Evolutionary conservation across 192 early-diverging fungal genomes (phyloP).

Genomic region (Martensiomyces pterosporus): DNA sequence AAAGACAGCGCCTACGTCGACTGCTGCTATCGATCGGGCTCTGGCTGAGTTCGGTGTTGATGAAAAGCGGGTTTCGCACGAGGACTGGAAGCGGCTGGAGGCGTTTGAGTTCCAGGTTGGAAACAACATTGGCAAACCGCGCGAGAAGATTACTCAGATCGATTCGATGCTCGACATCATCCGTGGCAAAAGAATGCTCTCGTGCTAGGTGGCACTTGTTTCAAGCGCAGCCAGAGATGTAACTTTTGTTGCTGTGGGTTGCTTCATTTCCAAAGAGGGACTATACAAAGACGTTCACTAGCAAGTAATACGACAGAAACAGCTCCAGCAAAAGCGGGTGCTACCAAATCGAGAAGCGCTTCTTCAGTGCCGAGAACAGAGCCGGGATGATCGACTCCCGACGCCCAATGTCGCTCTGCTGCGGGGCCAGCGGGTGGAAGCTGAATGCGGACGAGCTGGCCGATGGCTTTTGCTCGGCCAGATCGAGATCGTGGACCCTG

Average conservation of each 20-base stretch:
- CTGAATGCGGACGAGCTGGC: not conserved
- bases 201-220: not conserved
- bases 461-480: not conserved
- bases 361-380: slow-evolving; percentile 25
- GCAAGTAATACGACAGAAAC: too few species aligned
- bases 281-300: too few species aligned
- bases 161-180: slow-evolving; percentile 59
- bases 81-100: slow-evolving; percentile 84
- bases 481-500: slow-evolving; percentile 24
- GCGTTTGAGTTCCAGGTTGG: slow-evolving; percentile 67
- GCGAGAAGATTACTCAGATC: slow-evolving; percentile 72
- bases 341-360: slow-evolving; percentile 23
- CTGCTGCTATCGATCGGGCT: slow-evolving; percentile 15
- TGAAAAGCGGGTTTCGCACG: slow-evolving; percentile 53
- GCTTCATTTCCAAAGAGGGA: too few species aligned
- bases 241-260: not conserved
- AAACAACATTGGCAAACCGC: slow-evolving; percentile 60
- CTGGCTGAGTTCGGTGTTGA: slow-evolving; percentile 26
- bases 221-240: slow-evolving; percentile 1
- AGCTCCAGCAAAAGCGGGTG: too few species aligned
- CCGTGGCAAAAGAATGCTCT: not conserved
- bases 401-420: slow-evolving; percentile 6
- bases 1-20: not conserved
- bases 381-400: slow-evolving; percentile 20
- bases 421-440: not conserved